phyloP scores from a whole-genome alignment of 768 basidiomycete species.

The Suillus bovinus region DNA sequence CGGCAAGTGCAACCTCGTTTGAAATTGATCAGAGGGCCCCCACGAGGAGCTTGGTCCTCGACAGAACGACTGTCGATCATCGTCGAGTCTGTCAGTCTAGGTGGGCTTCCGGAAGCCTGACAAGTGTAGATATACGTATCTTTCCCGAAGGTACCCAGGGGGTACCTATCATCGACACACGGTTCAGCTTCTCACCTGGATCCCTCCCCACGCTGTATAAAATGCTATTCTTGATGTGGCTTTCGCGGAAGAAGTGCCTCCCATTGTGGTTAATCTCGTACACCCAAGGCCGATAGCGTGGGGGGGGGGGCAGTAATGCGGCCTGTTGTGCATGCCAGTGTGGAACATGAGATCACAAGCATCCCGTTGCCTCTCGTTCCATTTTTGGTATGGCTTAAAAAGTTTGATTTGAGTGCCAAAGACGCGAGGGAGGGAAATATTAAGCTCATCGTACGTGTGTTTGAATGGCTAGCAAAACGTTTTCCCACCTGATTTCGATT shows the following conservation, averaged over 20 bases:
- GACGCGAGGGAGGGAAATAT: conserved; percentile 24
- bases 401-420: conserved; percentile 17
- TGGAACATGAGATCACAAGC: conserved; percentile 13
- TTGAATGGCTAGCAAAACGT: conserved; percentile 48
- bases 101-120: conserved; percentile 30
- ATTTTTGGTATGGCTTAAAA: conserved; percentile 32
- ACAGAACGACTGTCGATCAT: conserved; percentile 39
- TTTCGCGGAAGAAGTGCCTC: conserved; percentile 20
- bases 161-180: background rate
- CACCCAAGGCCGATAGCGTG: conserved; percentile 35
- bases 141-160: background rate
- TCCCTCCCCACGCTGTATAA: conserved; percentile 30
- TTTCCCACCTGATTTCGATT: conserved; percentile 19
- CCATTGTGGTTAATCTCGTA: conserved; percentile 31
- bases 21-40: conserved; percentile 36
- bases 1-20: conserved; percentile 28
- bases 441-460: conserved; percentile 31
- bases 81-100: conserved; percentile 34
- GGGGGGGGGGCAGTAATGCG: conserved; percentile 25
- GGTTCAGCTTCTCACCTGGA: conserved; percentile 29
- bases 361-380: conserved; percentile 31
- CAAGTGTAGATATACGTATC: conserved; percentile 19
- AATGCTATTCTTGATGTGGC: conserved; percentile 30
- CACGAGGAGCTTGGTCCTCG: conserved; percentile 39
- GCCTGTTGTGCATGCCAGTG: conserved; percentile 21